Evolutionary conservation across 768 basidiomycete genomes (phyloP).

Genomic region (Mrakia frigida): DNA sequence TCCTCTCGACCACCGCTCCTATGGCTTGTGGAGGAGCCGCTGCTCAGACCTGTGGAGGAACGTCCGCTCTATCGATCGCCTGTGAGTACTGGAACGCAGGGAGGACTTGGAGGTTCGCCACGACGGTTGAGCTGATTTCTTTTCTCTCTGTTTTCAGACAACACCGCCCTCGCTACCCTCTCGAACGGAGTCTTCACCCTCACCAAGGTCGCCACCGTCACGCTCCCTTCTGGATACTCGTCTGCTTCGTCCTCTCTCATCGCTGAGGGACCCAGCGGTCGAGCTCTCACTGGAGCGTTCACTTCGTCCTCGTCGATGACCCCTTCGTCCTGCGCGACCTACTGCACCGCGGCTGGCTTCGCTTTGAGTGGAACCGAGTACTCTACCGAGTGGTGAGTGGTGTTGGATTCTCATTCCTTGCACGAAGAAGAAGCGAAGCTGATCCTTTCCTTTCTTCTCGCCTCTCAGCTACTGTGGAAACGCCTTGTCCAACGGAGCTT

Average conservation of each 20-base stretch:
- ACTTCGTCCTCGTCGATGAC: slow-evolving; percentile 36
- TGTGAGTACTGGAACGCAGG: slow-evolving; percentile 26
- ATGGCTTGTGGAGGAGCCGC: slow-evolving; percentile 23
- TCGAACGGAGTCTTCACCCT: slow-evolving; percentile 6
- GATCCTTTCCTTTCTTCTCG: background rate
- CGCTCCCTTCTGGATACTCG: background rate
- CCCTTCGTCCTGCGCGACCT: slow-evolving; percentile 34
- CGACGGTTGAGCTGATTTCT: background rate
- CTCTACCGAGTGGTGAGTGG: slow-evolving; percentile 21
- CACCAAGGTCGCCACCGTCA: background rate
- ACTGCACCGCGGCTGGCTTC: slow-evolving; percentile 36
- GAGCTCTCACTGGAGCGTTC: slow-evolving; percentile 37
- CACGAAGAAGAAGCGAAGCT: background rate
- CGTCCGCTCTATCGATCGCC: slow-evolving; percentile 34
- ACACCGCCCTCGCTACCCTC: slow-evolving; percentile 1
- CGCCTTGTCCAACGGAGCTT: slow-evolving; percentile 52
- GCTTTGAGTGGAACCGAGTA: slow-evolving; percentile 38
- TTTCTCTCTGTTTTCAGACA: background rate
- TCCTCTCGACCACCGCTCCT: slow-evolving; percentile 9
- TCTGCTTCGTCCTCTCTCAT: background rate
- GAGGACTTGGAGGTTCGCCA: background rate
- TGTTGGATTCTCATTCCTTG: background rate
- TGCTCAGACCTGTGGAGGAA: slow-evolving; percentile 24
- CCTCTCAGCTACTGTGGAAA: slow-evolving; percentile 47
- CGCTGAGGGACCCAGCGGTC: slow-evolving; percentile 24